Base-by-base conservation (phyloP, 768 basidiomycete species). In the Lactarius akahatsu region DNA sequence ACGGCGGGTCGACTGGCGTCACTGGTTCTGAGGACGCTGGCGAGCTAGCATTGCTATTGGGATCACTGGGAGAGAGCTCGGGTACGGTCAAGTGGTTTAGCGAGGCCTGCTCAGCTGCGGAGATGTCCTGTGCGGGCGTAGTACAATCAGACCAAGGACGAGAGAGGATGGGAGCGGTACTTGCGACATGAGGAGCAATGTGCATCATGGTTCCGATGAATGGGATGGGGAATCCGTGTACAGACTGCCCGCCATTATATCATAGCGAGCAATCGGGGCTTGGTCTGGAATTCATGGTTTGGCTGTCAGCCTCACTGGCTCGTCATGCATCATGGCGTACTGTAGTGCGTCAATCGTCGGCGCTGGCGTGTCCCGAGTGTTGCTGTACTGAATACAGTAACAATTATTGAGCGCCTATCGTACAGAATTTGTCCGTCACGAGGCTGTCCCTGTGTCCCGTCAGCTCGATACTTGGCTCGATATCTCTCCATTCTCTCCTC, bases 21-120 rank as follows among this genome's bases (percentile, higher is more conserved):
- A 56, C 66, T 0, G 66, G 66, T 3, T 18, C 62, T 0, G 66
- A 67, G 34, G 57, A 63, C 32, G 62, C 56, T 9, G 66, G 66
- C 32, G 66, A 63, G 34, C 40, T 63, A 32, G 58, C 57, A 18
- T 15, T 56, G 62, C 62, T 67, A 3, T 9, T 47, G 11, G 52
- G 58, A 9, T 63, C 58, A n/a, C 52, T 63, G 8, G 66, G 62
- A 18, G 66, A 67, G n/a, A 67, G 66, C 43, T 55, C 66, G 6
- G 66, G 66, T 38, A 63, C 50, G 3, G 50, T 63, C 20, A 56
- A n/a, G 9, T 55, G 52, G 41, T 43, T 58, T 18, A 55, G 66
- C 58, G 66, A 67, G 66, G 54, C 66, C 66, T 63, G 66, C 66
- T 67, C 66, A 26, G 61, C 65, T 63, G 66, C 52, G 7, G 62